These are phyloP conservation scores for Quercus ilex DNA, from an alignment of 306 rosid genomes.

Conservation along the genomic window DNA sequence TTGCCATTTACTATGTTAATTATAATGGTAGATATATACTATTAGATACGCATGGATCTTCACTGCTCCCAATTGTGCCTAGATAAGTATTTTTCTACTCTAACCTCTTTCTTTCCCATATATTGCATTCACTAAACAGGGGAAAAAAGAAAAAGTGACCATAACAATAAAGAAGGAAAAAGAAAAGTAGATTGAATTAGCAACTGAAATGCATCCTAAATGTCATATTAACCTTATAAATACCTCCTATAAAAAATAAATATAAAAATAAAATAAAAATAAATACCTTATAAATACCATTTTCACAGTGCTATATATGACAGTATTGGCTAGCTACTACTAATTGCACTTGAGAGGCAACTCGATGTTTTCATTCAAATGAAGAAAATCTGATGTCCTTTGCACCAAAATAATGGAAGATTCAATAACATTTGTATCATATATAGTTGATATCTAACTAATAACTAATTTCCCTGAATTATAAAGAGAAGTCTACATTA, in stretches of 20 bases:
- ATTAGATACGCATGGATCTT: no score
- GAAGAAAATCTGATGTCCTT: not conserved
- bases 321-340: not conserved
- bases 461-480: not conserved
- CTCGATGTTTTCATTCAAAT: not conserved
- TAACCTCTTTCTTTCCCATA: no score
- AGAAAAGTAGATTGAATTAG: no score
- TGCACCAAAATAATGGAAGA: not conserved
- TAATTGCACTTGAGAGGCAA: not conserved
- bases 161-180: no score
- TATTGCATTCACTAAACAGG: no score
- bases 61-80: no score
- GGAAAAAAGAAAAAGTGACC: no score
- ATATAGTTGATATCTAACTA: not conserved
- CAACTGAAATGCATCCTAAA: not conserved
- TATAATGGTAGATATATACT: no score
- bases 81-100: no score
- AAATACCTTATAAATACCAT: not conserved
- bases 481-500: not conserved
- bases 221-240: not conserved
- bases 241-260: not conserved
- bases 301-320: not conserved
- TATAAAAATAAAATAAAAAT: no score
- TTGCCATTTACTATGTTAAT: no score
- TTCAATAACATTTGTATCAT: not conserved